Evolutionary conservation across 108 stramenopile genomes (phyloP).

Genomic region (Nannochloropsis granulata): DNA sequence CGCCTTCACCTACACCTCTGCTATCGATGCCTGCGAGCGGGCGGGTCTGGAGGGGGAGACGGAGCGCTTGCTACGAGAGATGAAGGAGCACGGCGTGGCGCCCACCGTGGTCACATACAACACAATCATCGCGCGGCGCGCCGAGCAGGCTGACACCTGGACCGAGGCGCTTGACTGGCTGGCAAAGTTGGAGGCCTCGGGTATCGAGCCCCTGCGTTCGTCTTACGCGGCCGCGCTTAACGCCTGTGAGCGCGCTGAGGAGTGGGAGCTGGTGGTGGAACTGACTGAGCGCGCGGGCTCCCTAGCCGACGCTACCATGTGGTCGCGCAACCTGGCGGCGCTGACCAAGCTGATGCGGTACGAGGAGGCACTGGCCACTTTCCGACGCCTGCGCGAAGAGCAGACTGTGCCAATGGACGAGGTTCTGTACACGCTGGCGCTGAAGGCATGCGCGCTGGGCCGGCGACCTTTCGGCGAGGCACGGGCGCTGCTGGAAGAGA

Average conservation of each 20-base stretch:
- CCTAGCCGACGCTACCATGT: not conserved
- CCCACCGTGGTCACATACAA: not conserved
- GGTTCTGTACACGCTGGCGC: not conserved
- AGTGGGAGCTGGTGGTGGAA: not conserved
- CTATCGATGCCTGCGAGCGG: not conserved
- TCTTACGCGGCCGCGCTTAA: constrained; percentile 21
- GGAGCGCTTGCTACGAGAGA: not conserved
- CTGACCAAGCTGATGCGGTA: not conserved
- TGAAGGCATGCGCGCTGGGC: not conserved
- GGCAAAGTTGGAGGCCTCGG: not conserved
- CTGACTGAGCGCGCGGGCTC: not conserved
- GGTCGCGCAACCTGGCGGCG: not conserved
- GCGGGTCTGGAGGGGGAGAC: not conserved
- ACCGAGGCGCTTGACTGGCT: not conserved
- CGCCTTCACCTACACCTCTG: constrained; percentile 1
- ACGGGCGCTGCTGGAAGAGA: constrained; percentile 4
- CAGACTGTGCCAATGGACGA: not conserved
- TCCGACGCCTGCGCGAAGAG: not conserved
- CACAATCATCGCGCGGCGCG: not conserved
- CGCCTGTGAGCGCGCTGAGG: constrained; percentile 13
- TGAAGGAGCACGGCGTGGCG: not conserved
- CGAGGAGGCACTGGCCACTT: not conserved
- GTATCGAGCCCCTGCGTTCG: constrained; percentile 19
- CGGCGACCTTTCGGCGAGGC: not conserved
- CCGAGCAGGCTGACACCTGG: not conserved